These are phyloP conservation scores for Oryza glumipatula DNA, from an alignment of 176 grass and related monocot genomes.

Conservation along the genomic window DNA sequence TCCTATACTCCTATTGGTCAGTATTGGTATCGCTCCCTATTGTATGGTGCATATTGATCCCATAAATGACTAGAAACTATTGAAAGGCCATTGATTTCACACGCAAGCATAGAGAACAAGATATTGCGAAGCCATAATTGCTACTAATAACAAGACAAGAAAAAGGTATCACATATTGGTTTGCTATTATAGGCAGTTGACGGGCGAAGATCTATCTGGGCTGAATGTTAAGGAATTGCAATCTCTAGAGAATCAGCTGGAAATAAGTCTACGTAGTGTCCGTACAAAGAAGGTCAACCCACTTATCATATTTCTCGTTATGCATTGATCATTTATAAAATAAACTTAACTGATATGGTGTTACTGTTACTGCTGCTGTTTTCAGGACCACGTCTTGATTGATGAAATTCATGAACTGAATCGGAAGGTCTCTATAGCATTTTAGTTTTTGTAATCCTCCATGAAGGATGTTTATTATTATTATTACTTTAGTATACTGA, in stretches of 20 bases:
- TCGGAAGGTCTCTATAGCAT: constrained; percentile 50
- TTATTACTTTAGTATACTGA: constrained; percentile 25
- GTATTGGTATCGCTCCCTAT: not conserved
- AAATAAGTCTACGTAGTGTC: constrained; percentile 61
- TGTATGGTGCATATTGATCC: not conserved
- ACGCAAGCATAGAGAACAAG: not conserved
- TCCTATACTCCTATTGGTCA: not conserved
- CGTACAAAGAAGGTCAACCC: constrained; percentile 63
- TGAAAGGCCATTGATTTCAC: not conserved
- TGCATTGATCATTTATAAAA: constrained; percentile 15
- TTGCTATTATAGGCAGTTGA: constrained; percentile 70
- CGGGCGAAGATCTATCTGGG: constrained; percentile 74
- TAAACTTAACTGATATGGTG: constrained; percentile 16
- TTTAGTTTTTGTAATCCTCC: not conserved
- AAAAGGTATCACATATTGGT: not conserved
- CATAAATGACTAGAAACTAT: not conserved
- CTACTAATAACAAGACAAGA: not conserved
- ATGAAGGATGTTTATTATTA: not conserved
- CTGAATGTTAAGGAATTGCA: constrained; percentile 69
- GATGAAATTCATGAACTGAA: constrained; percentile 84
- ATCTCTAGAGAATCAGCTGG: constrained; percentile 69
- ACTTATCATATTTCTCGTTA: constrained; percentile 21
- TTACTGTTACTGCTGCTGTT: constrained; percentile 43
- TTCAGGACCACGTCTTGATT: constrained; percentile 72
- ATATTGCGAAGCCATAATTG: not conserved